Evolutionary conservation across 768 basidiomycete genomes (phyloP).

Genomic region (Trametes cinnabarina): DNA sequence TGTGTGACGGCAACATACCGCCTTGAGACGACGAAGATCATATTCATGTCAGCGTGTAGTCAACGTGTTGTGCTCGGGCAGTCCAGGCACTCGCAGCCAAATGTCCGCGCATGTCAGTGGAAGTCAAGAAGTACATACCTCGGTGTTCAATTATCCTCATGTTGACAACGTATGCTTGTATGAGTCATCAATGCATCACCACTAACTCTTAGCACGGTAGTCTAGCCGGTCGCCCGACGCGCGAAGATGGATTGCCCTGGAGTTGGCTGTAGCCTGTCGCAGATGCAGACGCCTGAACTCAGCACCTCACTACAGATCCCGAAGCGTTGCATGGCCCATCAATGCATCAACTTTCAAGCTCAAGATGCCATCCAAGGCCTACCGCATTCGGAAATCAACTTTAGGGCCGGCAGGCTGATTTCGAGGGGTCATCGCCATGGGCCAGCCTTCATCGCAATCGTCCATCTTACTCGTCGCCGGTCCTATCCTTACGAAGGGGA

Average conservation of each 20-base stretch:
- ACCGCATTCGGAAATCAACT: neutral
- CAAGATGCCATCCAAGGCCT: neutral
- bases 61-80: neutral
- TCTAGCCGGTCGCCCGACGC: too few species aligned
- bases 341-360: too few species aligned
- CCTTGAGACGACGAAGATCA: neutral
- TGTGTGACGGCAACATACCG: neutral
- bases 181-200: too few species aligned
- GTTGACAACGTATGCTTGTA: neutral
- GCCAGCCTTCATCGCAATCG: slow-evolving; percentile 26
- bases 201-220: too few species aligned
- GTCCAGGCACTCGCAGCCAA: neutral
- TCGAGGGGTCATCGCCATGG: slow-evolving; percentile 12
- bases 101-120: neutral
- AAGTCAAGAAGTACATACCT: too few species aligned
- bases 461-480: slow-evolving; percentile 39
- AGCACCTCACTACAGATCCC: too few species aligned
- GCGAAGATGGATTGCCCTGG: too few species aligned
- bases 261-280: too few species aligned
- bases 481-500: slow-evolving; percentile 53
- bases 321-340: too few species aligned
- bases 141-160: neutral
- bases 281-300: too few species aligned
- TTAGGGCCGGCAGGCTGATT: slow-evolving; percentile 7
- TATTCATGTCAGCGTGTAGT: neutral